These are phyloP conservation scores for Mycena maculata DNA, from an alignment of 768 basidiomycete species.

Conservation along the genomic window DNA sequence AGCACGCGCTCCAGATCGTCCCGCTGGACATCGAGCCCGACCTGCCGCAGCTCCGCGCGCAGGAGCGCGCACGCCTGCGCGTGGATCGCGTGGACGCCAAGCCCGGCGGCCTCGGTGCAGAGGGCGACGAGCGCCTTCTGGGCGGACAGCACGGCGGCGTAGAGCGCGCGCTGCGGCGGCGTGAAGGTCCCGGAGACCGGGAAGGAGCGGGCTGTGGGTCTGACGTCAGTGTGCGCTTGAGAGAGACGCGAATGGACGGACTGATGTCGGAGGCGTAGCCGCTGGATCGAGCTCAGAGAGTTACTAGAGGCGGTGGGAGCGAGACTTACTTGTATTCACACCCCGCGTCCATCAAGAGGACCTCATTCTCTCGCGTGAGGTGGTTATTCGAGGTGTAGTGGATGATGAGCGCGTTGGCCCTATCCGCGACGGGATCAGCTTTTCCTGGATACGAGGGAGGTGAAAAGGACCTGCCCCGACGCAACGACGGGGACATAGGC, in stretches of 20 bases:
- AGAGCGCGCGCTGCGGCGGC: slow-evolving; percentile 84
- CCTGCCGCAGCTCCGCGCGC: slow-evolving; percentile 77
- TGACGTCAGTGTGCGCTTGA: slow-evolving; percentile 20
- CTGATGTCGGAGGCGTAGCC: slow-evolving; percentile 97
- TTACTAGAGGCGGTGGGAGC: slow-evolving; percentile 34
- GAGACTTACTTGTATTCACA: slow-evolving; percentile 85
- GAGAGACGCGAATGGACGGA: slow-evolving; percentile 46
- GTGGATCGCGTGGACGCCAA: slow-evolving; percentile 84
- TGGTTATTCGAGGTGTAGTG: slow-evolving; percentile 96
- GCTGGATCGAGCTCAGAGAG: slow-evolving; percentile 48
- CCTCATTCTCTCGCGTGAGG: slow-evolving; percentile 73
- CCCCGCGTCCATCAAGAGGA: slow-evolving; percentile 90
- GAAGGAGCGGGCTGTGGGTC: slow-evolving; percentile 80
- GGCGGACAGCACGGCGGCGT: slow-evolving; percentile 77
- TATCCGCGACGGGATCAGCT: slow-evolving; percentile 42
- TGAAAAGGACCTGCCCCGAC: slow-evolving; percentile 79
- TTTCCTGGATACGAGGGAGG: neutral
- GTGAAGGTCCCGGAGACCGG: slow-evolving; percentile 88
- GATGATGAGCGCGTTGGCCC: slow-evolving; percentile 89
- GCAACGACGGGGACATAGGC: slow-evolving; percentile 99
- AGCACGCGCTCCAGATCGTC: slow-evolving; percentile 77
- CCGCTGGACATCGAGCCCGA: slow-evolving; percentile 74
- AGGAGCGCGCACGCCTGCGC: slow-evolving; percentile 74
- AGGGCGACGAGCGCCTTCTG: slow-evolving; percentile 75
- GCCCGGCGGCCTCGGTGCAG: slow-evolving; percentile 66